These are phyloP conservation scores for Clarireedia paspali DNA, from an alignment of 2,329 filamentous ascomycete species.

Conservation along the genomic window DNA sequence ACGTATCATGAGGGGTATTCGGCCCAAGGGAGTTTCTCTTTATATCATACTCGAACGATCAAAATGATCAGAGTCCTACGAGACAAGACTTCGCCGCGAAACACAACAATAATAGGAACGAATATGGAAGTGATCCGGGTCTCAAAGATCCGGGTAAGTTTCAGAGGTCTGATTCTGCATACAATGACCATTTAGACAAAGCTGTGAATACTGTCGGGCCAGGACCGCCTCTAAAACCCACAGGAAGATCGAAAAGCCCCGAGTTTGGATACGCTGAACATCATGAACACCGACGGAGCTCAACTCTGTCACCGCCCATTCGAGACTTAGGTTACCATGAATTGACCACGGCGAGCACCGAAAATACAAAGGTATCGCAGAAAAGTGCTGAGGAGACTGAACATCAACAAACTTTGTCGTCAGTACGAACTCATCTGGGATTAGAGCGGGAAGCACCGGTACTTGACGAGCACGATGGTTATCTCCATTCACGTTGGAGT, in stretches of 20 bases:
- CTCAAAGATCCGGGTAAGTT: conserved; percentile 14
- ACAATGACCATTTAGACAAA: conserved; percentile 14
- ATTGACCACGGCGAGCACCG: not conserved
- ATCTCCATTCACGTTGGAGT: conserved; percentile 41
- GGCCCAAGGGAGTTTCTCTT: no score
- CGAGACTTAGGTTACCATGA: not conserved
- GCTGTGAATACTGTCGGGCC: conserved; percentile 12
- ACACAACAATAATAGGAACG: not conserved
- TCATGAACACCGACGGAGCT: conserved; percentile 12
- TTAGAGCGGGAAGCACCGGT: conserved; percentile 14
- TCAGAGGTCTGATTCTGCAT: conserved; percentile 15
- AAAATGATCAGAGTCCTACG: conserved; percentile 9
- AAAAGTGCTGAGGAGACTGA: conserved; percentile 12
- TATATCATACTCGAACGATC: not conserved
- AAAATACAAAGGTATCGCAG: not conserved
- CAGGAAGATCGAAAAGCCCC: not conserved
- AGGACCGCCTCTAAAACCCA: conserved; percentile 6
- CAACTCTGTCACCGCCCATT: not conserved
- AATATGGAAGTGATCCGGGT: conserved; percentile 16
- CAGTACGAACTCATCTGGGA: conserved; percentile 13
- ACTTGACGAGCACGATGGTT: conserved; percentile 18
- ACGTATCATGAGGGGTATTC: no score
- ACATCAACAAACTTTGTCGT: conserved; percentile 11
- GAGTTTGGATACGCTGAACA: conserved; percentile 3
- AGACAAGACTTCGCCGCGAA: conserved; percentile 10